Conservation (phyloP, 352 stramenopile genomes). For the Phytophthora macrochlamydospora region DNA sequence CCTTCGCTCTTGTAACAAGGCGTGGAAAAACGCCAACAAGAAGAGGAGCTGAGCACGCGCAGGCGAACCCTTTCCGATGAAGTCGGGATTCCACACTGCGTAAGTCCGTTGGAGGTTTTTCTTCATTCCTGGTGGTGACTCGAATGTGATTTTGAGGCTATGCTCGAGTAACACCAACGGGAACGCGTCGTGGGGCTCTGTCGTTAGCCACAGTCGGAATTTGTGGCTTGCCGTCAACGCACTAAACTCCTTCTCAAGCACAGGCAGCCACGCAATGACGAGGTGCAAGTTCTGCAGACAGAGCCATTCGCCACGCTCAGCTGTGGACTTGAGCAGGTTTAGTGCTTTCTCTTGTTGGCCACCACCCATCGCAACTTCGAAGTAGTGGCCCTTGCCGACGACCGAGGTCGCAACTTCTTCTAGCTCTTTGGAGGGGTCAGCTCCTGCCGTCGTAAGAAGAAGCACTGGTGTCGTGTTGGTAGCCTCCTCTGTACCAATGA, state of each 20-base stretch:
- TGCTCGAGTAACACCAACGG: conserved; percentile 92
- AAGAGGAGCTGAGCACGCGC: conserved; percentile 83
- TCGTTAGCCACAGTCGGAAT: conserved; percentile 96
- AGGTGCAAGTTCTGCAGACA: conserved; percentile 97
- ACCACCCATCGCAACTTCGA: conserved; percentile 95
- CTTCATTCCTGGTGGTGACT: conserved; percentile 95
- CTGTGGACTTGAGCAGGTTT: conserved; percentile 73
- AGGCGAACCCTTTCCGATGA: conserved; percentile 52
- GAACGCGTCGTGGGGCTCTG: conserved; percentile 91
- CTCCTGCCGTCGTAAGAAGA: conserved; percentile 92
- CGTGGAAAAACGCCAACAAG: conserved; percentile 92
- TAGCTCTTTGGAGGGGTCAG: conserved; percentile 93
- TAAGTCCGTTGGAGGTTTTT: conserved; percentile 96
- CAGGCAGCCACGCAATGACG: conserved; percentile 92
- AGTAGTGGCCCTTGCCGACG: conserved; percentile 91
- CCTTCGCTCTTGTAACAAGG: conserved; percentile 79
- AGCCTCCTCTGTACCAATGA: conserved; percentile 68
- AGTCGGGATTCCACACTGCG: conserved; percentile 82
- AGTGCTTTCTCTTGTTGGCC: conserved; percentile 93
- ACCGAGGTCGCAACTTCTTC: conserved; percentile 88
- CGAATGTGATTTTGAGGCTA: conserved; percentile 95
- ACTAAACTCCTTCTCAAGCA: conserved; percentile 92
- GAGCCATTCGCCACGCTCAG: conserved; percentile 91
- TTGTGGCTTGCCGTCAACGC: conserved; percentile 70
- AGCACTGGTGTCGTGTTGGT: conserved; percentile 86